phyloP scores from a whole-genome alignment of 2,329 filamentous ascomycete genomes.

The Microdochium trichocladiopsis region DNA sequence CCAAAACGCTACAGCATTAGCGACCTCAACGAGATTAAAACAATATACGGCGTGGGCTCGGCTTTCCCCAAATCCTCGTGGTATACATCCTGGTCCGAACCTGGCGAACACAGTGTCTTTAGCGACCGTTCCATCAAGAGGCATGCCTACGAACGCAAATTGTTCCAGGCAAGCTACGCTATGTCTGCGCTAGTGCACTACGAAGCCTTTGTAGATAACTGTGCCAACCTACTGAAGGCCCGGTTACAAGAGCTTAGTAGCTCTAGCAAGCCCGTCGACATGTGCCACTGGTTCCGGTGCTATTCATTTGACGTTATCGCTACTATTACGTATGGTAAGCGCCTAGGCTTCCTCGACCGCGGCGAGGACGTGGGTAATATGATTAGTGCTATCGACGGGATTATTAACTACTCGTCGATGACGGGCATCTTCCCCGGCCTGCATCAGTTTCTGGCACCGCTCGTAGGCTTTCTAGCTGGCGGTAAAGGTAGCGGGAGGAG shows the following conservation, averaged over 20 bases:
- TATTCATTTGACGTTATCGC: constrained; percentile 33
- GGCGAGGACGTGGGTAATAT: constrained; percentile 23
- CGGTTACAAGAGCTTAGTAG: constrained; percentile 17
- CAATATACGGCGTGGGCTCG: constrained; percentile 31
- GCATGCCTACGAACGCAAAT: constrained; percentile 16
- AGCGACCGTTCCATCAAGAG: constrained; percentile 16
- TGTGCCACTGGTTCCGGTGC: constrained; percentile 27
- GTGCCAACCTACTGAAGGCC: constrained; percentile 17
- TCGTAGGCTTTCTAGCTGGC: constrained; percentile 7
- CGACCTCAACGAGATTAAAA: constrained; percentile 29
- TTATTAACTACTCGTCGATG: constrained; percentile 14
- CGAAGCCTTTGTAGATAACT: constrained; percentile 24
- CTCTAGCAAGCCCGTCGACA: constrained; percentile 12
- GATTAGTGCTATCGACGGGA: constrained; percentile 14
- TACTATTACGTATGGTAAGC: constrained; percentile 23
- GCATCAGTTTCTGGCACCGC: constrained; percentile 6
- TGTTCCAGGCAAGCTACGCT: constrained; percentile 20
- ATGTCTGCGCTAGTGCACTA: constrained; percentile 25
- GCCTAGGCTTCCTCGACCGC: constrained; percentile 26
- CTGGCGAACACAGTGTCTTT: constrained; percentile 18
- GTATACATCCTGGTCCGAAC: constrained; percentile 18
- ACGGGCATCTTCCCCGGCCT: constrained; percentile 13
- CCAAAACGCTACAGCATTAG: constrained; percentile 39
- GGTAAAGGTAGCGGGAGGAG: constrained; percentile 13
- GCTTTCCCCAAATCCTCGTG: constrained; percentile 24